A percentile compares a stretch with the other conserved stretches of the same genome.
Conservation (phyloP, 179 eudicot genomes). For the Heliamphora pulchella region DNA sequence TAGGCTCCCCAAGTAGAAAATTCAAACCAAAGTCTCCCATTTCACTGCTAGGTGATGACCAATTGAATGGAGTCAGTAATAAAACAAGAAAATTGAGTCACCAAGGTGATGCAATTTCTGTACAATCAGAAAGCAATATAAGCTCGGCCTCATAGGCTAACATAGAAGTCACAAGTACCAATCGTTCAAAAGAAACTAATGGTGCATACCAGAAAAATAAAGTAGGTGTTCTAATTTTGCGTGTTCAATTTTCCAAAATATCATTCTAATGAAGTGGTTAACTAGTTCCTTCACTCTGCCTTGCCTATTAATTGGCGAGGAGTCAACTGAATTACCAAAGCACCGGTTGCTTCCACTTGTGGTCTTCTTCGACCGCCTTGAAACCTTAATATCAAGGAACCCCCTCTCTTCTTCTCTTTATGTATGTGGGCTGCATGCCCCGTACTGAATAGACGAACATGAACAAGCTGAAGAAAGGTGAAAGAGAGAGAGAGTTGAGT, state of each 20-base stretch:
- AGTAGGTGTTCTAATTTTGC: conserved; percentile 3
- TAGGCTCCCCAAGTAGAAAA: conserved; percentile 46
- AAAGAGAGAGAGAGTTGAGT: too few species aligned
- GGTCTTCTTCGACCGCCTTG: neutral
- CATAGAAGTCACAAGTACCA: conserved; percentile 35
- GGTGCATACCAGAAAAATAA: conserved; percentile 8
- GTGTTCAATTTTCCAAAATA: neutral
- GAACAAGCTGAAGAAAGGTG: neutral
- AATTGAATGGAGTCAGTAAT: conserved; percentile 28
- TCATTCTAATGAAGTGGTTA: conserved; percentile 15
- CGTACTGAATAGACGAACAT: too few species aligned
- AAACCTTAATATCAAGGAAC: neutral
- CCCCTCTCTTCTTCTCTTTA: neutral
- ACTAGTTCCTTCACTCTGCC: conserved; percentile 14
- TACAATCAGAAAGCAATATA: conserved; percentile 40
- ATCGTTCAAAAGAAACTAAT: conserved; percentile 24
- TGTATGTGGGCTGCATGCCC: too few species aligned
- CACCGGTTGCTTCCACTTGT: neutral
- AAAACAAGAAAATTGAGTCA: conserved; percentile 33
- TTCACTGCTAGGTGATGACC: too few species aligned
- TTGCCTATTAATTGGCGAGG: neutral
- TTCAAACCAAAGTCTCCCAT: conserved; percentile 31
- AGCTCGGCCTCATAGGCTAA: conserved; percentile 39
- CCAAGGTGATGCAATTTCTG: conserved; percentile 36
- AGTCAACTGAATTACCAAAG: neutral